phyloP scores from a whole-genome alignment of 176 grass and related monocot genomes.

The Aechmea fasciata region DNA sequence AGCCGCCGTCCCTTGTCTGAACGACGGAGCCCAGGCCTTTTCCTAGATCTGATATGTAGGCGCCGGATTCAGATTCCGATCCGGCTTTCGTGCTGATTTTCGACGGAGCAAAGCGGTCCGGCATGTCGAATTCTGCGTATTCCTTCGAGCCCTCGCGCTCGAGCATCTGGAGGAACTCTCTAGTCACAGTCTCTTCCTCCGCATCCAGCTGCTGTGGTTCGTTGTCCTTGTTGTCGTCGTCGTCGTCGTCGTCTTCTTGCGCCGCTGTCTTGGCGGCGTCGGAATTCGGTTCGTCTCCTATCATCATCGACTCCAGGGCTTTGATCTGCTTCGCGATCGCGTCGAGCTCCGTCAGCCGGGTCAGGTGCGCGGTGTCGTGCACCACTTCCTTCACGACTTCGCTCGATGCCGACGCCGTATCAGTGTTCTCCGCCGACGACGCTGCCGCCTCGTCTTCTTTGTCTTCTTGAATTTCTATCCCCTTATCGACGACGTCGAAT shows the following conservation, averaged over 20 bases:
- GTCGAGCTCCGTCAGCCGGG: slow-evolving; percentile 68
- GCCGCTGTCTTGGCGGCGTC: slow-evolving; percentile 9
- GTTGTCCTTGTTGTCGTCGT: slow-evolving; percentile 14
- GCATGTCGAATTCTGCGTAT: not conserved
- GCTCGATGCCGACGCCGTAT: slow-evolving; percentile 13
- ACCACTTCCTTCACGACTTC: slow-evolving; percentile 95
- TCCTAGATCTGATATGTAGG: slow-evolving; percentile 73
- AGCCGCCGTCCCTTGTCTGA: slow-evolving; percentile 79
- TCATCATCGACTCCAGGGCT: slow-evolving; percentile 79
- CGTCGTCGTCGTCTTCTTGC: slow-evolving; percentile 17
- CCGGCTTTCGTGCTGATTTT: slow-evolving; percentile 17
- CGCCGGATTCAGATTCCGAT: slow-evolving; percentile 9
- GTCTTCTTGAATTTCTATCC: slow-evolving; percentile 56
- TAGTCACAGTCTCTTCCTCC: slow-evolving; percentile 74
- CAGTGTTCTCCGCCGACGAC: slow-evolving; percentile 2
- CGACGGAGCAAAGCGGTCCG: slow-evolving; percentile 23
- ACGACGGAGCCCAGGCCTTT: slow-evolving; percentile 69
- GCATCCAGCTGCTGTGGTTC: slow-evolving; percentile 29
- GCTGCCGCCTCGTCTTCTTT: slow-evolving; percentile 21
- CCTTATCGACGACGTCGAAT: slow-evolving; percentile 83
- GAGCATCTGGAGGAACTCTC: slow-evolving; percentile 61
- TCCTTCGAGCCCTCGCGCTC: slow-evolving; percentile 34
- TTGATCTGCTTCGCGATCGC: slow-evolving; percentile 90
- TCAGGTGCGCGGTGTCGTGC: slow-evolving; percentile 48
- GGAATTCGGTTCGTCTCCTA: slow-evolving; percentile 12